These are phyloP conservation scores for Cynanchum wilfordii DNA, from an alignment of 257 asterid genomes.

Conservation along the genomic window DNA sequence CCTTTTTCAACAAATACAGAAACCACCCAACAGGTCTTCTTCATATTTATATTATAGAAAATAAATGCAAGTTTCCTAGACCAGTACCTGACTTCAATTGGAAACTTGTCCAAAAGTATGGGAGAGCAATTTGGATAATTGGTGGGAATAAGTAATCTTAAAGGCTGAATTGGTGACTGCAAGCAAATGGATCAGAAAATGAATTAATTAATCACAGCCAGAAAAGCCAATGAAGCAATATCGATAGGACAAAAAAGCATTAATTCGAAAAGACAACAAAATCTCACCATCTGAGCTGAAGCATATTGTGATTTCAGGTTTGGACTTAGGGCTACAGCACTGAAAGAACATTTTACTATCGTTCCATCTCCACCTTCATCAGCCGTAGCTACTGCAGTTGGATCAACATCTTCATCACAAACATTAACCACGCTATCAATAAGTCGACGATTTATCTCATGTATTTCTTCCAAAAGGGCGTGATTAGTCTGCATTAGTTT, in stretches of 20 bases:
- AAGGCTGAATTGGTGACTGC: constrained; percentile 95
- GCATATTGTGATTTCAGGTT: constrained; percentile 82
- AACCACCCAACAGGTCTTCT: background rate
- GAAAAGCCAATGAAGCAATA: constrained; percentile 8
- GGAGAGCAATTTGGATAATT: constrained; percentile 87
- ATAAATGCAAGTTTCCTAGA: background rate
- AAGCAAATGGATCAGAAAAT: constrained; percentile 28
- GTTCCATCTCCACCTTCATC: constrained; percentile 83
- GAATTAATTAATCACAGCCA: constrained; percentile 13
- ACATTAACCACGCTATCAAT: constrained; percentile 78
- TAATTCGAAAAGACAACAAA: constrained; percentile 6
- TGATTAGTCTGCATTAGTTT: constrained; percentile 57
- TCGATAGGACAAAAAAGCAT: constrained; percentile 7
- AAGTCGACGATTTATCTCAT: constrained; percentile 68
- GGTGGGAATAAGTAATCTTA: constrained; percentile 68
- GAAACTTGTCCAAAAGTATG: constrained; percentile 77
- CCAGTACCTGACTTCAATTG: constrained; percentile 80
- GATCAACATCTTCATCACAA: constrained; percentile 77
- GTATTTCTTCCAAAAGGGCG: constrained; percentile 83
- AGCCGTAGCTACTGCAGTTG: constrained; percentile 69
- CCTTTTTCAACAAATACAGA: background rate
- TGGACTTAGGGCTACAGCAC: constrained; percentile 81
- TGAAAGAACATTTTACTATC: constrained; percentile 77
- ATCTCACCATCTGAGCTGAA: constrained; percentile 82
- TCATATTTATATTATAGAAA: background rate